A percentile compares a stretch with the other conserved stretches of the same genome.
Conservation (phyloP, 1,139 yeast species). For the Yamadazyma jaroonii region DNA sequence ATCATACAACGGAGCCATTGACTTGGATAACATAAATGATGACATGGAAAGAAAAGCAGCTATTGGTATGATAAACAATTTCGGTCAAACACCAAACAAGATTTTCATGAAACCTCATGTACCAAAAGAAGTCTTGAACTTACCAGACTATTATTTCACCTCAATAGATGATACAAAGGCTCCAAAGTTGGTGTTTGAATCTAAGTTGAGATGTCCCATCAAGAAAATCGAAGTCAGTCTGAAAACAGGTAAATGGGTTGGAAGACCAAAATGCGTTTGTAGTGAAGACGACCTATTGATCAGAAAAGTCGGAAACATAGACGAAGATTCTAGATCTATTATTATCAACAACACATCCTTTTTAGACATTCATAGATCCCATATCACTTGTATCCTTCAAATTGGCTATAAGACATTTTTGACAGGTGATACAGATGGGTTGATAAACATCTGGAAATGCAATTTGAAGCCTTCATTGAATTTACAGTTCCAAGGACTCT, state of each 20-base stretch:
- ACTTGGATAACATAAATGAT: slow-evolving; percentile 68
- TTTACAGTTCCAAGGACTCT: slow-evolving; percentile 42
- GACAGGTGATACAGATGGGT: slow-evolving; percentile 56
- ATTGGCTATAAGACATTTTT: slow-evolving; percentile 39
- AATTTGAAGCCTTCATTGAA: slow-evolving; percentile 20
- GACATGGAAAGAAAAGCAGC: slow-evolving; percentile 71
- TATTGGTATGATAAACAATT: slow-evolving; percentile 81
- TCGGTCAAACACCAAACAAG: slow-evolving; percentile 85
- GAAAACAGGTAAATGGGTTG: slow-evolving; percentile 43
- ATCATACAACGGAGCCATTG: slow-evolving; percentile 80
- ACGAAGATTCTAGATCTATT: slow-evolving; percentile 32
- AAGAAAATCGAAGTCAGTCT: slow-evolving; percentile 38
- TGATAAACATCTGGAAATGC: slow-evolving; percentile 55
- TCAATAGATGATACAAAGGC: slow-evolving; percentile 16
- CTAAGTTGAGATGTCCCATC: slow-evolving; percentile 33
- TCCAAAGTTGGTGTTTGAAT: slow-evolving; percentile 35
- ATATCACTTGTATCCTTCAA: slow-evolving; percentile 34
- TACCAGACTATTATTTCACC: slow-evolving; percentile 35
- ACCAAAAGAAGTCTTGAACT: slow-evolving; percentile 34
- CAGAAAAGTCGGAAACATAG: slow-evolving; percentile 27
- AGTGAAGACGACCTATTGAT: slow-evolving; percentile 40
- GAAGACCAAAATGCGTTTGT: slow-evolving; percentile 37
- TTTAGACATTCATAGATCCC: slow-evolving; percentile 37
- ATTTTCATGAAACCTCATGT: slow-evolving; percentile 68
- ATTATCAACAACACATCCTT: slow-evolving; percentile 41